Evolutionary conservation across 768 basidiomycete species (phyloP), one percentile per base, ranked within the genome.

Genomic region (Lactarius sanguifluus): DNA sequence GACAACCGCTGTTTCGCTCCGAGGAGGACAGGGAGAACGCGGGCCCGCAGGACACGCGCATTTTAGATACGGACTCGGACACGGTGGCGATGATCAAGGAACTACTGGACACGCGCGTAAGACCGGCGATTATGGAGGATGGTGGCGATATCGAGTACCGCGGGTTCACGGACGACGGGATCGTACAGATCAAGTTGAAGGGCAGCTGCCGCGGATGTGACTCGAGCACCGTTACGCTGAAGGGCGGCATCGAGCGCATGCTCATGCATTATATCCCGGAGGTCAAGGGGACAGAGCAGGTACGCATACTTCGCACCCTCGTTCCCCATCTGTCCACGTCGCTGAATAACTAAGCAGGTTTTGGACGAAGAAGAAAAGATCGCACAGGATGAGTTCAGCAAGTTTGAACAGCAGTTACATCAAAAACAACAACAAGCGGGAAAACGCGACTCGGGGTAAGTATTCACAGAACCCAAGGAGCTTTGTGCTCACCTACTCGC

Each of bases 71-170:
- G 3, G 97, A 99, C 75, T 90, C 91, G 25, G 97, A 98, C 76
- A 92, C 94, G 3, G 94, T 99, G 3, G 97, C 94, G 9, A 99
- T 98, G 96, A 95, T 99, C 72, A 99, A 99, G 76, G 97, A 99
- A 75, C 76, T 98, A 45, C 80, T 99, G 59, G 96, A 98, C 75
- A 98, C 96, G 2, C 81, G 97, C 16, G 94, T 99, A 20, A 81
- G 97, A 62, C 97, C 97, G 6, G 92, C 95, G 5, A 98, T 99
- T 67, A 96, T 96, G 92, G 97, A 98, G 76, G 96, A 99, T 64
- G 97, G 97, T 0, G 97, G 97, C 2, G 97, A 98, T 75, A 95
- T 99, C 64, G 96, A 98, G 78, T 99, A 92, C 75, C 85, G 89
- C 41, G 95, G 93, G 3, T 96, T 98, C 73, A 83, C 85, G 59